phyloP scores from a whole-genome alignment of 257 asterid genomes.

The Nicotiana otophora region DNA sequence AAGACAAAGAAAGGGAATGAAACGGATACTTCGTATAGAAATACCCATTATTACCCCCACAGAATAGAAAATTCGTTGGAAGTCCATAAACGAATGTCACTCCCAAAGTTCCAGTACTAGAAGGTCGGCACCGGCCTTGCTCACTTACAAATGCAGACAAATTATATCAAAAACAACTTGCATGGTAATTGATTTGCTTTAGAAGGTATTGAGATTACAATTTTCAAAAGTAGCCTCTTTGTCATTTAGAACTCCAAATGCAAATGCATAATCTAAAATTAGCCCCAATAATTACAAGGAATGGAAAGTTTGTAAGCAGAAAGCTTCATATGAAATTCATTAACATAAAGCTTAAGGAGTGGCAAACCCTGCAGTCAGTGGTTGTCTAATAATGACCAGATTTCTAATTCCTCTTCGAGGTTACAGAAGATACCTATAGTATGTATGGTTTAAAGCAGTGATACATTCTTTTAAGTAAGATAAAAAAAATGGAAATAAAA shows the following conservation, averaged over 20 bases:
- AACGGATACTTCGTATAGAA: background rate
- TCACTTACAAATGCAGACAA: background rate
- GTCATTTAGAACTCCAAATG: background rate
- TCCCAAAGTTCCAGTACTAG: background rate
- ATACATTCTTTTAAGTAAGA: background rate
- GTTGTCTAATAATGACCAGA: background rate
- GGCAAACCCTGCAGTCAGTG: background rate
- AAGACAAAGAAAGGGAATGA: background rate
- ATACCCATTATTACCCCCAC: background rate
- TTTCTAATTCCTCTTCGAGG: background rate
- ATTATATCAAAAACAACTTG: background rate
- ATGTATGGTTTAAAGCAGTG: background rate
- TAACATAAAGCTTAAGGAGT: background rate
- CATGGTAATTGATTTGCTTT: background rate
- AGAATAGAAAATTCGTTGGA: background rate
- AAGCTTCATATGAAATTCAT: background rate
- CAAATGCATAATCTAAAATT: background rate
- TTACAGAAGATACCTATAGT: background rate
- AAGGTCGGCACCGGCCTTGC: slow-evolving; percentile 1
- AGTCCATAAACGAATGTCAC: background rate
- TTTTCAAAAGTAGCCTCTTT: background rate
- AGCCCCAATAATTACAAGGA: background rate
- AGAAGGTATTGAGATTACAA: background rate
- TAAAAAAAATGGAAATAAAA: no score
- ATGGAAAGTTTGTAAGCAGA: background rate